Evolutionary conservation across 2,329 filamentous ascomycete genomes (phyloP).

Genomic region (Monilinia polystroma): DNA sequence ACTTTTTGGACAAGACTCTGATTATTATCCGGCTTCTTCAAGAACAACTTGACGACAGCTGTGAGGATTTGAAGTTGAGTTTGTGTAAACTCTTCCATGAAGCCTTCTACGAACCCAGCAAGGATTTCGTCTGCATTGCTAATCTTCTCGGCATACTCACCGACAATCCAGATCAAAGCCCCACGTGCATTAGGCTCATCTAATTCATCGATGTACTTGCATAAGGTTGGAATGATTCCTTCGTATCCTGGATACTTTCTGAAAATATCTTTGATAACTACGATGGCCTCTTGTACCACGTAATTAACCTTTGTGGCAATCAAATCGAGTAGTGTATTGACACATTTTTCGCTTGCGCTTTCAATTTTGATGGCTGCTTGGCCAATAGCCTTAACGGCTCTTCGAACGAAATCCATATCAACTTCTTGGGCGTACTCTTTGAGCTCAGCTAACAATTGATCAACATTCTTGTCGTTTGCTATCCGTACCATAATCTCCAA

Average conservation of each 20-base stretch:
- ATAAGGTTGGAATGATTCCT: conserved; percentile 93
- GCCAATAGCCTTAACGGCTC: conserved; percentile 92
- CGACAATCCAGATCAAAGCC: conserved; percentile 96
- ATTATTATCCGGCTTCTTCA: conserved; percentile 92
- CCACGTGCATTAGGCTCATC: conserved; percentile 91
- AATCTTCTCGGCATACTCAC: conserved; percentile 99
- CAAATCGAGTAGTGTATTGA: conserved; percentile 87
- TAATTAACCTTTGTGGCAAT: conserved; percentile 99
- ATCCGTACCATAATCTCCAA: conserved; percentile 99
- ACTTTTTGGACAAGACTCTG: conserved; percentile 93
- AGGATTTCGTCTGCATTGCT: conserved; percentile 97
- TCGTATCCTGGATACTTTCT: conserved; percentile 97
- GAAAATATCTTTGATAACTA: conserved; percentile 99
- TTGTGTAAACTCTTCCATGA: conserved; percentile 96
- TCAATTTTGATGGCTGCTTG: conserved; percentile 99
- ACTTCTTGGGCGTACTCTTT: conserved; percentile 98
- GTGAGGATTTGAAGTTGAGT: conserved; percentile 98
- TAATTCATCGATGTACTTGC: conserved; percentile 93
- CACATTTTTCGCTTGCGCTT: conserved; percentile 89
- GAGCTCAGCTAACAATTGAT: conserved; percentile 88
- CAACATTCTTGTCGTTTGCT: conserved; percentile 94
- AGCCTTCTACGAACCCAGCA: conserved; percentile 85
- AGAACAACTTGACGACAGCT: conserved; percentile 93
- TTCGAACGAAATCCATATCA: conserved; percentile 97
- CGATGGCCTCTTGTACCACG: conserved; percentile 94